Base-by-base conservation (phyloP, 2,329 filamentous ascomycete genomes). In the Nectriaceae sp. region DNA sequence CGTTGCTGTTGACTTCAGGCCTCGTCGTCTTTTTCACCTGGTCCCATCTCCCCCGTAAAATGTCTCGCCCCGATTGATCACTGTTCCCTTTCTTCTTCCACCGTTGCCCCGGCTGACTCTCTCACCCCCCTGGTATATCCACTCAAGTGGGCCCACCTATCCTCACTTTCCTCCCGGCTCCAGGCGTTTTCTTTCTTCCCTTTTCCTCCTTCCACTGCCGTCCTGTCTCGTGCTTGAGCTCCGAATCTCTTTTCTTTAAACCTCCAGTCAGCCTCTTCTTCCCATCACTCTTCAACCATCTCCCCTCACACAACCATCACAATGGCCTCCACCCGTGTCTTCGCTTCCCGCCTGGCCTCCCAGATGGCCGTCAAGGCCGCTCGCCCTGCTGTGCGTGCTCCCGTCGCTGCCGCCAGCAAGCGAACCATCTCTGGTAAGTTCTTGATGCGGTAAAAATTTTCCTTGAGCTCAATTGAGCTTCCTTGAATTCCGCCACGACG, bases 271-370 rank as follows among this genome's bases (percentile, higher is more conserved):
- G 62, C 60, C 59, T 61, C 60, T 62, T 56, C 49, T 51, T 54
- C 53, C 53, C 47, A 49, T 56, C 56, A 57, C 49, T 44, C 54
- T 56, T 60, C 60, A 63, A 61, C 62, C 60, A 64, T 64, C 68
- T 63, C 60, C 60, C 62, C 62, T 65, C 63, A 63, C 62, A 68
- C 59, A 76, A 74, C 78, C 78, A 76, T 84, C 82, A 83, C 82
- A 89, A 91, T 91, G 88, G 85, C 87, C 75, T 84, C 87, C 75
- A 78, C 83, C 74, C 87, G 88, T 78, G 81, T 90, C 74, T 80
- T 89, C 77, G 84, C 87, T 73, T 85, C 86, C 70, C 84, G 88
- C 75, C 81, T 90, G 79, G 85, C 87, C 75, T 80, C 84, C 71
- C 82, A 87, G 77, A 87, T 87, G 83, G 83, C 85, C 73, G 76